Evolutionary conservation across 176 grass and related monocot species (phyloP), one percentile per base, ranked within the genome.

Genomic region (Avena insularis): DNA sequence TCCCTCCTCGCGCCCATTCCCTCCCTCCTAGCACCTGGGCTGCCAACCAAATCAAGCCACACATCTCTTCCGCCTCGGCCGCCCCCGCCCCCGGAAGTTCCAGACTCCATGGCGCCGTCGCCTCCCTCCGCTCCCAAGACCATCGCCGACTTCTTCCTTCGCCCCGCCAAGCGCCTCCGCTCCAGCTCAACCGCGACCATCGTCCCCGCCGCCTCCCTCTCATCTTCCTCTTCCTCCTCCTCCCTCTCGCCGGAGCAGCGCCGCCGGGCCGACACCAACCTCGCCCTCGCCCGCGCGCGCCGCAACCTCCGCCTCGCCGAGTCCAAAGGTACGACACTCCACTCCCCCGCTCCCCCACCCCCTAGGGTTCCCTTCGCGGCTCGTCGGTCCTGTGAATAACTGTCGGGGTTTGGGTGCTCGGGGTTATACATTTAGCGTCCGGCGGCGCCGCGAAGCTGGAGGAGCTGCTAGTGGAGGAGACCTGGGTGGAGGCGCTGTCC

Each of bases 401-500:
- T 17, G 36, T 54, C 20, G 16, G 49, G 7, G 57, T 79, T 70
- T 46, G 3, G 33, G 16, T 79, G 53, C 4, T 50, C 38, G 8
- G 55, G 21, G 70, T 79, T 79, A 31, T 6, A 6, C 12, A 7
- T 75, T 0, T 29, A 87, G 89, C 27, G 1, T 65, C 89, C 4
- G 81, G 40, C 0, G 81, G 67, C 68, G 68, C 75, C 13, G 85
- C 85, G 69, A 98, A 93, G 89, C 78, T 98, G 89, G 96, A 93
- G 89, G 93, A 98, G 71, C 92, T 98, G 16, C 84, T 98, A 48
- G 92, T 96, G 58, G 93, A 96, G 85, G 89, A 96, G 85, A 91
- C 89, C 58, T 98, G 96, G 96, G 17, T 91, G 63, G 64, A 88
- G 81, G 88, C 88, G 46, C 86, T 98, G 12, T 27, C 38, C 0